phyloP scores from a whole-genome alignment of 345 rosid genomes.

The Eucalyptus cloeziana region DNA sequence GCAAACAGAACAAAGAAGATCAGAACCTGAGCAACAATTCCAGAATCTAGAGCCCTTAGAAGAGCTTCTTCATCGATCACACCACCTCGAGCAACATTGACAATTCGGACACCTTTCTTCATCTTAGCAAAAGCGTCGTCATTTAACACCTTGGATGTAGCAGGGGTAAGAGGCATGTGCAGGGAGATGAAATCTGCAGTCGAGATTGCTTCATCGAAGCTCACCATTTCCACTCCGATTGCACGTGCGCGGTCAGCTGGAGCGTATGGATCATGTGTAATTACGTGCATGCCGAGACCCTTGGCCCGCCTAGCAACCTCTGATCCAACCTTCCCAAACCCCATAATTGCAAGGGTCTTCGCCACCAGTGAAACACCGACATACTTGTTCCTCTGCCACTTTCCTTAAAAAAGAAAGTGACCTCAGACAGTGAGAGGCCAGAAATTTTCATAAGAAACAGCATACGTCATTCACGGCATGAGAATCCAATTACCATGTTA shows the following conservation, averaged over 20 bases:
- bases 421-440: neutral
- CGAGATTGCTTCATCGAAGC: slow-evolving; percentile 22
- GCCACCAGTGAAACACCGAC: slow-evolving; percentile 22
- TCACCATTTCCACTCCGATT: slow-evolving; percentile 14
- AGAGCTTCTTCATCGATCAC: slow-evolving; percentile 32
- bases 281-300: slow-evolving; percentile 34
- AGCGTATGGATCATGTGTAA: slow-evolving; percentile 34
- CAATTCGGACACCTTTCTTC: slow-evolving; percentile 28
- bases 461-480: neutral
- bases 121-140: slow-evolving; percentile 21
- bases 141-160: slow-evolving; percentile 21
- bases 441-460: neutral
- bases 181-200: slow-evolving; percentile 27
- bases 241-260: slow-evolving; percentile 24
- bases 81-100: slow-evolving; percentile 36
- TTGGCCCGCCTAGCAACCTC: slow-evolving; percentile 34
- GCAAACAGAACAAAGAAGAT: neutral
- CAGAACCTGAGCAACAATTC: slow-evolving; percentile 26
- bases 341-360: slow-evolving; percentile 38
- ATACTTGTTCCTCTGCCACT: slow-evolving; percentile 21
- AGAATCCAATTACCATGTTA: neutral
- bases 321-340: slow-evolving; percentile 38
- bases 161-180: slow-evolving; percentile 36
- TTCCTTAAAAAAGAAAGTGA: slow-evolving; percentile 2
- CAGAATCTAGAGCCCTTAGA: slow-evolving; percentile 19